Base-by-base conservation (phyloP, 2,329 filamentous ascomycete genomes). In the Eutypa lata region DNA sequence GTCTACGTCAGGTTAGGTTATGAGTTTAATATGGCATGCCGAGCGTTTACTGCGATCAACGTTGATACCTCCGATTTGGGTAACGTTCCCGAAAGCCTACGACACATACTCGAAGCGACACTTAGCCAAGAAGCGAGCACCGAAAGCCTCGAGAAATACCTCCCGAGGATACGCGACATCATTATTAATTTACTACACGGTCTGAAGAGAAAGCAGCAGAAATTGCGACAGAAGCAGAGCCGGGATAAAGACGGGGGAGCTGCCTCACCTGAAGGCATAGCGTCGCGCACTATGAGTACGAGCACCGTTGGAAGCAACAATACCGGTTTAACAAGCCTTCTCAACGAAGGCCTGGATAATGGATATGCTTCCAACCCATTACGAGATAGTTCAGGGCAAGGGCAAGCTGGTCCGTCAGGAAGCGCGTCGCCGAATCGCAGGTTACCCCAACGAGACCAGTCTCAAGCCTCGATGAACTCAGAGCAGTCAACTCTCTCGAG, bases 21-120 rank as follows among this genome's bases (percentile, higher is more conserved):
- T 73, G 94, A 99, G 73, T 99, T 99, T 80, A 99, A 99, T 73
- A 94, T 99, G 77, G 94, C 94, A 26, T 97, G 93, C 71, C 88
- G 94, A 52, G 93, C 94, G 56, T 99, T 99, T 73, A 91, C 90
- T 65, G 91, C 92, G 53, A 99, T 99, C 66, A 94, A 95, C 57
- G 94, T 99, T 57, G 94, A 99, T 65, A 97, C 92, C 1, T 84
- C 86, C 24, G 94, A 99, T 70, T 80, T 99, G 13, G 94, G 94
- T 53, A 96, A 96, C 62, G 94, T 99, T 2, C 94, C 94, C 6
- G 94, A 99, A 69, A 78, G 92, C 54, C 75, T 99, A 57, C 86
- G 94, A 63, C 86, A 87, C 54, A 97, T 99, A 53, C 82, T 99
- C 51, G 94, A 99, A 72, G 90, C 96, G 53, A 99, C 94, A 1